Evolutionary conservation across 83 land plant genomes (phyloP).

Genomic region (Larix sibirica): DNA sequence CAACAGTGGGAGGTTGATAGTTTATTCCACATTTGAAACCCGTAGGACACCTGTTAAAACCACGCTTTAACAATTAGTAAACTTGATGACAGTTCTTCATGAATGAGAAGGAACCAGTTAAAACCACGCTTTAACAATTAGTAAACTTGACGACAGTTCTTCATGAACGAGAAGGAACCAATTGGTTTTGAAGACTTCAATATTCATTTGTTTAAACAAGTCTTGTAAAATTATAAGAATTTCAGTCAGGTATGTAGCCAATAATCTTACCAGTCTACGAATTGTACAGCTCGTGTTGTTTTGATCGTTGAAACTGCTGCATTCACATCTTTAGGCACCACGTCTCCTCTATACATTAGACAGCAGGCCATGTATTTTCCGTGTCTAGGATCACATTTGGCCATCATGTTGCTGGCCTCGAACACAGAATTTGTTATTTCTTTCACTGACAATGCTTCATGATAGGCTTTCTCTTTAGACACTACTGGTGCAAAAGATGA

Average conservation of each 20-base stretch:
- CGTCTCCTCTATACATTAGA: conserved; percentile 40
- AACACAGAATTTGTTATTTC: conserved; percentile 41
- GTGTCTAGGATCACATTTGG: conserved; percentile 43
- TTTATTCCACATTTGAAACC: conserved; percentile 37
- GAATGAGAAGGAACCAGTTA: neutral
- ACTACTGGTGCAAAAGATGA: conserved; percentile 40
- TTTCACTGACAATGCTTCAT: conserved; percentile 31
- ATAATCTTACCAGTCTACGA: conserved; percentile 25
- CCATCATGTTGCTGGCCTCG: conserved; percentile 43
- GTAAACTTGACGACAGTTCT: neutral
- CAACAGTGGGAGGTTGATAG: conserved; percentile 37
- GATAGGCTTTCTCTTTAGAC: conserved; percentile 27
- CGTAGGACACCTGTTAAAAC: conserved; percentile 34
- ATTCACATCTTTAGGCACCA: conserved; percentile 43
- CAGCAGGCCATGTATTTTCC: conserved; percentile 39
- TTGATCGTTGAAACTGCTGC: conserved; percentile 38
- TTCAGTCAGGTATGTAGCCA: too few relatives aligned
- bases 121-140: neutral
- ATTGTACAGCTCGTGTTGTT: conserved; percentile 29
- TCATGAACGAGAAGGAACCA: neutral
- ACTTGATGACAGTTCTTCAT: neutral
- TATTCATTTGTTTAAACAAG: too few relatives aligned
- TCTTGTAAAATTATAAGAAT: too few relatives aligned
- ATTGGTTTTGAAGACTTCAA: neutral
- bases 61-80: neutral